Percentiles rank a stretch among this genome's conserved stretches.
phyloP scores from a whole-genome alignment of 768 basidiomycete species.

The Amanita subjunquillea region DNA sequence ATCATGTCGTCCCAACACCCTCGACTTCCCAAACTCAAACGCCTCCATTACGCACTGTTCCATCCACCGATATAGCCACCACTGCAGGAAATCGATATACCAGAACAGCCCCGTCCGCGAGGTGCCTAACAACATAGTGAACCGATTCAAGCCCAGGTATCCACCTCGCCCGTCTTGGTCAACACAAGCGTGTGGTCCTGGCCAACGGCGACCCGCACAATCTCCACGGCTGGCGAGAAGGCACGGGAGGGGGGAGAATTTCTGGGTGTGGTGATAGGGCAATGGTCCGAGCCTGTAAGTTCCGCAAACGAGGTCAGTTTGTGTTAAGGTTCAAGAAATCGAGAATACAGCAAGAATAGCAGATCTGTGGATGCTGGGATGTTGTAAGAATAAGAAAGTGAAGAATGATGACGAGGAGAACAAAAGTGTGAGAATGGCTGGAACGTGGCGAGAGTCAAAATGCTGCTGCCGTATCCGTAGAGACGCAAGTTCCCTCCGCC shows the following conservation, averaged over 20 bases:
- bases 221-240: conserved; percentile 37
- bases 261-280: conserved; percentile 38
- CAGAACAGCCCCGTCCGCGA: background rate
- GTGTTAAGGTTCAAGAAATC: no score
- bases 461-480: conserved; percentile 81
- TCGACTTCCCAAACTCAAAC: background rate
- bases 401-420: background rate
- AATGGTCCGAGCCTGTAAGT: conserved; percentile 32
- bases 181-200: conserved; percentile 92
- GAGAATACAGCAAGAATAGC: no score
- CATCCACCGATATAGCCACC: background rate
- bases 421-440: background rate
- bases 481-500: conserved; percentile 49
- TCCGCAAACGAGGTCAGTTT: no score
- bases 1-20: conserved; percentile 37
- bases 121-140: conserved; percentile 66
- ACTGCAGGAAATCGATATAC: background rate
- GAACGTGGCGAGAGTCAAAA: background rate
- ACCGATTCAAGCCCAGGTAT: conserved; percentile 86
- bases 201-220: conserved; percentile 62
- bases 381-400: no score
- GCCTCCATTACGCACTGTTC: background rate
- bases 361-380: no score
- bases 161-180: conserved; percentile 71
- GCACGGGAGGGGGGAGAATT: conserved; percentile 45